Percentiles rank a stretch among this genome's conserved stretches.
Conservation (phyloP, 306 rosid genomes). For the Casuarina equisetifolia region DNA sequence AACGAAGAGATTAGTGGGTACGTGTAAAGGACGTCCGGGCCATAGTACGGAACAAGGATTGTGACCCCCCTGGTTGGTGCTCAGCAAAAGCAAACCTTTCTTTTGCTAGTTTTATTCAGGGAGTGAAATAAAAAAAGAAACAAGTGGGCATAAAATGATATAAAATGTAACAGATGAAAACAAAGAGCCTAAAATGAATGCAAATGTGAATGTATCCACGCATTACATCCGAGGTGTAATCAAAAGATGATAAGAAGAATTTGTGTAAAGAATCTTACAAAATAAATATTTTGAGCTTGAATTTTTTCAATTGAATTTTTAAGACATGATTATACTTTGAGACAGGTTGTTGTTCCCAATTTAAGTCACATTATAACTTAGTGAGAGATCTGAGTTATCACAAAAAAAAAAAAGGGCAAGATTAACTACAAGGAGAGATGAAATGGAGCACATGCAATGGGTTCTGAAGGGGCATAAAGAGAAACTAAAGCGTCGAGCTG, state of each 20-base stretch:
- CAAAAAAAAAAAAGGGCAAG: too few relatives aligned
- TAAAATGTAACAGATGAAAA: neutral
- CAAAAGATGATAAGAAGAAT: too few relatives aligned
- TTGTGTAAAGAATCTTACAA: too few relatives aligned
- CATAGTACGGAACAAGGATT: constrained; percentile 56
- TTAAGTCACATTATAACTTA: too few relatives aligned
- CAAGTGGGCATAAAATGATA: neutral
- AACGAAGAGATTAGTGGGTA: neutral
- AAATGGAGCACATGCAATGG: neutral
- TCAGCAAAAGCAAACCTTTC: neutral
- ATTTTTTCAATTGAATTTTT: too few relatives aligned
- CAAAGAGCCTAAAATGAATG: neutral
- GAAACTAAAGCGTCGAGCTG: neutral
- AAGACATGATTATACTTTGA: too few relatives aligned
- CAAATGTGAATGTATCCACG: too few relatives aligned
- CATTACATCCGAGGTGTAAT: too few relatives aligned
- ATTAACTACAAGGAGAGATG: too few relatives aligned
- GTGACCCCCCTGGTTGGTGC: constrained; percentile 26
- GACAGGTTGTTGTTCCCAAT: too few relatives aligned
- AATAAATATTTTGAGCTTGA: too few relatives aligned
- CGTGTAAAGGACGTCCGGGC: constrained; percentile 48
- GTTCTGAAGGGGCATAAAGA: neutral
- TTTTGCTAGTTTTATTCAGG: constrained; percentile 7
- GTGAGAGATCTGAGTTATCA: too few relatives aligned
- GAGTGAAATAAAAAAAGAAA: neutral